These are phyloP conservation scores for Medicago truncatula DNA, from an alignment of 306 rosid genomes.

Conservation along the genomic window MtrunA17r5.0-ANR NC_053048.1:32736501-32737000, in stretches of 20 bases:
- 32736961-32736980: conserved; percentile 24
- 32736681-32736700: conserved; percentile 10
- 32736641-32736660: too few relatives aligned
- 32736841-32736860: conserved; percentile 35
- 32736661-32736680: conserved; percentile 3
- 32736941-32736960: conserved; percentile 22
- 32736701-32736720: neutral
- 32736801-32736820: conserved; percentile 74
- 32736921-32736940: conserved; percentile 24
- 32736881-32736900: conserved; percentile 56
- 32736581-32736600: neutral
- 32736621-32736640: conserved; percentile 16
- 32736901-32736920: conserved; percentile 47
- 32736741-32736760: conserved; percentile 79
- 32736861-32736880: conserved; percentile 25
- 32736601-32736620: neutral
- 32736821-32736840: conserved; percentile 55
- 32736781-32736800: conserved; percentile 87
- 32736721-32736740: conserved; percentile 57
- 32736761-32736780: conserved; percentile 64
- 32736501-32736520: conserved; percentile 48
- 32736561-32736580: conserved; percentile 6
- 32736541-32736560: conserved; percentile 12
- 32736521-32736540: conserved; percentile 38
- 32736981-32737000: conserved; percentile 15